A percentile compares a stretch with the other conserved stretches of the same genome.
Conservation (phyloP, 306 rosid species). For the Sicyos baderoa region DNA sequence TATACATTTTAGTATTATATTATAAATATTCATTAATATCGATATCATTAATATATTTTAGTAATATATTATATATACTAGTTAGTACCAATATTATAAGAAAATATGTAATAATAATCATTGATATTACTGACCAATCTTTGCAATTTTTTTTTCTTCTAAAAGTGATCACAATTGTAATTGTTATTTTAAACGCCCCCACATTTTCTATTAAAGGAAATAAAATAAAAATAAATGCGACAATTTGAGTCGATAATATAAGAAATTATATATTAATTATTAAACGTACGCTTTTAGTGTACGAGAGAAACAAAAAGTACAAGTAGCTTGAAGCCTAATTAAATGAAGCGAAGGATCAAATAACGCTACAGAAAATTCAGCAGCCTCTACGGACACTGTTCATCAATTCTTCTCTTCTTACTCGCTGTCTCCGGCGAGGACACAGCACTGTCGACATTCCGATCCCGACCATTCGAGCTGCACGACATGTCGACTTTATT, state of each 20-base stretch:
- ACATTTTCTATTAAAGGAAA: not conserved
- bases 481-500: conserved; percentile 52
- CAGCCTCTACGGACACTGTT: conserved; percentile 12
- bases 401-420: conserved; percentile 49
- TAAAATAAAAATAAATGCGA: not conserved
- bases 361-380: conserved; percentile 30
- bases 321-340: not conserved
- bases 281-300: conserved; percentile 26
- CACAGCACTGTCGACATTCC: conserved; percentile 32
- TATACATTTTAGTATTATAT: too few relatives aligned
- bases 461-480: conserved; percentile 44
- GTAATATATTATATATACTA: too few relatives aligned
- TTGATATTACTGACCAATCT: too few relatives aligned
- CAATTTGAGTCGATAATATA: conserved; percentile 27
- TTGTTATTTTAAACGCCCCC: too few relatives aligned
- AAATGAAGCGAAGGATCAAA: conserved; percentile 25
- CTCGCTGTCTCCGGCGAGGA: conserved; percentile 60
- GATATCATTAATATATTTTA: too few relatives aligned
- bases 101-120: too few relatives aligned
- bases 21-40: too few relatives aligned
- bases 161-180: too few relatives aligned
- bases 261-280: conserved; percentile 36
- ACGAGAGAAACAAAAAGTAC: conserved; percentile 8
- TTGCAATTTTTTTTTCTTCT: too few relatives aligned
- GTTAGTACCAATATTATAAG: too few relatives aligned